Evolutionary conservation across 495 filamentous ascomycete genomes (phyloP).

Genomic region (Neurospora hispaniola): DNA sequence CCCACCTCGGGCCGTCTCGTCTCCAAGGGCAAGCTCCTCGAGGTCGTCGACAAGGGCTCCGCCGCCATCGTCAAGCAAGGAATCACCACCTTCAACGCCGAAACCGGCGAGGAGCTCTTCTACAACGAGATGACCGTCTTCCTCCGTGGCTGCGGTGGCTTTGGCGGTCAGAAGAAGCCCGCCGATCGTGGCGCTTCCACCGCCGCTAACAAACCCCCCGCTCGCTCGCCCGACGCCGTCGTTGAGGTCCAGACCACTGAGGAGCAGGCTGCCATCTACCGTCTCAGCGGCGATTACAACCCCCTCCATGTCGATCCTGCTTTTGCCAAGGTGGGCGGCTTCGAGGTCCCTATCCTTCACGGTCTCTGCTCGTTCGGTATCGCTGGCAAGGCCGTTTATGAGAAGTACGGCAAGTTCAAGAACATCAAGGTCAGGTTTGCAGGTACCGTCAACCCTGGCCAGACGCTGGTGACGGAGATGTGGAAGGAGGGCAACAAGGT

Average conservation of each 20-base stretch:
- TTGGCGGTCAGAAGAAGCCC: slow-evolving; percentile 76
- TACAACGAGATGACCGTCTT: slow-evolving; percentile 93
- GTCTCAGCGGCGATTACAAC: slow-evolving; percentile 80
- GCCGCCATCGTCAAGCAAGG: slow-evolving; percentile 78
- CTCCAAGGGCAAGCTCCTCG: slow-evolving; percentile 77
- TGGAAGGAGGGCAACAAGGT: slow-evolving; percentile 91
- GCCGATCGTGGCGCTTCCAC: slow-evolving; percentile 69
- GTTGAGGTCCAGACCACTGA: slow-evolving; percentile 84
- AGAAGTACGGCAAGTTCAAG: slow-evolving; percentile 73
- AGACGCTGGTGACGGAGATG: slow-evolving; percentile 95
- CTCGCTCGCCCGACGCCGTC: slow-evolving; percentile 66
- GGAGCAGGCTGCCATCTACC: slow-evolving; percentile 93
- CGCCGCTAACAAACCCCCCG: slow-evolving; percentile 65
- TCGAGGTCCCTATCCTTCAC: slow-evolving; percentile 91
- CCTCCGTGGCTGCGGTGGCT: slow-evolving; percentile 85
- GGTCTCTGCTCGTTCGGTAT: slow-evolving; percentile 94
- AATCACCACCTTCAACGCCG: slow-evolving; percentile 65
- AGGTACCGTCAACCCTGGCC: slow-evolving; percentile 81
- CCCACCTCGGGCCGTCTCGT: slow-evolving; percentile 74
- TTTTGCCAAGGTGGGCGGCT: slow-evolving; percentile 91
- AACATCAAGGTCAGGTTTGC: slow-evolving; percentile 97
- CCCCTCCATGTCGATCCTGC: slow-evolving; percentile 91
- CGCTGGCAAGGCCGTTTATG: slow-evolving; percentile 78
- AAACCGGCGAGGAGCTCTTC: slow-evolving; percentile 83
- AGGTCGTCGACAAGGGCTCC: slow-evolving; percentile 91